These are phyloP conservation scores for Sporisorium graminicola DNA, from an alignment of 1,284 basidiomycete species.

Conservation along the genomic window DNA sequence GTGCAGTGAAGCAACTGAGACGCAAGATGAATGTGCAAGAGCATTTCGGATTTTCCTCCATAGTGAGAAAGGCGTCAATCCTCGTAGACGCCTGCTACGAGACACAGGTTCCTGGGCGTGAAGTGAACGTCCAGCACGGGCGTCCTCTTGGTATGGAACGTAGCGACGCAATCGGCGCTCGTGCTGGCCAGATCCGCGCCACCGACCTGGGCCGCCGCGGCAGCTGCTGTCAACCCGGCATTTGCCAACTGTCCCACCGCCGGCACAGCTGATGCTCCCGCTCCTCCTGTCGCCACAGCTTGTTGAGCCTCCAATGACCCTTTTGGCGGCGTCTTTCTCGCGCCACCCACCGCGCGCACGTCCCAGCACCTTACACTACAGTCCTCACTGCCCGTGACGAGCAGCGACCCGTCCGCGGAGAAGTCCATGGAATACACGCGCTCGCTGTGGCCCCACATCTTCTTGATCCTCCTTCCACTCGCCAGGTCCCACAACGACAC, in stretches of 20 bases:
- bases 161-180: constrained; percentile 83
- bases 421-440: constrained; percentile 91
- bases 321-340: constrained; percentile 14
- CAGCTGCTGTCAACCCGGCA: constrained; percentile 13
- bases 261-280: background rate
- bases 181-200: constrained; percentile 28
- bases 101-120: constrained; percentile 91
- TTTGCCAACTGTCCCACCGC: constrained; percentile 4
- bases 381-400: constrained; percentile 90
- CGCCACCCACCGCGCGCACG: constrained; percentile 80
- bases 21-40: background rate
- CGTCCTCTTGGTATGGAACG: constrained; percentile 94
- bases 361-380: constrained; percentile 98
- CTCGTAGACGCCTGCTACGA: constrained; percentile 79
- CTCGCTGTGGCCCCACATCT: constrained; percentile 92
- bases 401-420: constrained; percentile 87
- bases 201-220: constrained; percentile 6
- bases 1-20: no score
- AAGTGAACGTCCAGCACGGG: constrained; percentile 92
- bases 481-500: constrained; percentile 98
- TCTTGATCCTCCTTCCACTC: constrained; percentile 91
- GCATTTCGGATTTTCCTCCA: background rate
- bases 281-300: constrained; percentile 6
- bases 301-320: constrained; percentile 40
- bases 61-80: constrained; percentile 17